These are phyloP conservation scores for Pilasporangium apinafurcum DNA, from an alignment of 352 stramenopile species.

Conservation along the genomic window DNA sequence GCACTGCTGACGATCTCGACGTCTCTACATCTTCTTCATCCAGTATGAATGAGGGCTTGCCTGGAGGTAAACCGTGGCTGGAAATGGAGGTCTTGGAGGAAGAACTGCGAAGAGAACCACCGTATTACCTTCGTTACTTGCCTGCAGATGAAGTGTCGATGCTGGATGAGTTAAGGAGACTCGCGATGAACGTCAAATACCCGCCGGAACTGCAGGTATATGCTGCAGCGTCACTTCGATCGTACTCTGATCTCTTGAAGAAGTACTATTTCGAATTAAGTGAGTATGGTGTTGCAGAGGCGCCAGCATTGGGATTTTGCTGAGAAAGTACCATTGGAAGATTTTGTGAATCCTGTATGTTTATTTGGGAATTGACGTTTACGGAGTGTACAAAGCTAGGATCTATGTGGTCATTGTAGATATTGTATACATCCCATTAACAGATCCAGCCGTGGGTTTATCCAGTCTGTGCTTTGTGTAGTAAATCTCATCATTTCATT, in stretches of 20 bases:
- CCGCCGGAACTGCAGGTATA: constrained; percentile 53
- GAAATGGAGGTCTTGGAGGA: constrained; percentile 54
- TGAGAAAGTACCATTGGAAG: constrained; percentile 5
- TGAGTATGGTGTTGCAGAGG: constrained; percentile 27
- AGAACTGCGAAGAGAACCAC: constrained; percentile 51
- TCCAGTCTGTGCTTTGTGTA: too few species aligned
- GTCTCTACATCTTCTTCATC: constrained; percentile 8
- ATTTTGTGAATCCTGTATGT: constrained; percentile 1
- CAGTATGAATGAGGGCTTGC: constrained; percentile 50
- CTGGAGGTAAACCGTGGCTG: constrained; percentile 39
- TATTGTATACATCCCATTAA: too few species aligned
- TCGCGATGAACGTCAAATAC: constrained; percentile 52
- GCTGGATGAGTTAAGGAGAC: constrained; percentile 48
- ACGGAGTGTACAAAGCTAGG: too few species aligned
- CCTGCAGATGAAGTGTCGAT: constrained; percentile 53
- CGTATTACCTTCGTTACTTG: constrained; percentile 70
- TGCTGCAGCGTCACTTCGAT: constrained; percentile 39
- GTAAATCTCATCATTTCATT: too few species aligned
- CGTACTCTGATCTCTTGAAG: constrained; percentile 60
- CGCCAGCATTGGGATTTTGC: constrained; percentile 47
- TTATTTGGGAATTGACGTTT: too few species aligned
- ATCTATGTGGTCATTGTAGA: too few species aligned
- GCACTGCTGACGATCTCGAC: constrained; percentile 26
- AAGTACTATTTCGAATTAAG: constrained; percentile 59
- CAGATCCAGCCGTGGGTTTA: too few species aligned